These are phyloP conservation scores for Cystofilobasidium macerans DNA, from an alignment of 768 basidiomycete species.

Conservation along the genomic window DNA sequence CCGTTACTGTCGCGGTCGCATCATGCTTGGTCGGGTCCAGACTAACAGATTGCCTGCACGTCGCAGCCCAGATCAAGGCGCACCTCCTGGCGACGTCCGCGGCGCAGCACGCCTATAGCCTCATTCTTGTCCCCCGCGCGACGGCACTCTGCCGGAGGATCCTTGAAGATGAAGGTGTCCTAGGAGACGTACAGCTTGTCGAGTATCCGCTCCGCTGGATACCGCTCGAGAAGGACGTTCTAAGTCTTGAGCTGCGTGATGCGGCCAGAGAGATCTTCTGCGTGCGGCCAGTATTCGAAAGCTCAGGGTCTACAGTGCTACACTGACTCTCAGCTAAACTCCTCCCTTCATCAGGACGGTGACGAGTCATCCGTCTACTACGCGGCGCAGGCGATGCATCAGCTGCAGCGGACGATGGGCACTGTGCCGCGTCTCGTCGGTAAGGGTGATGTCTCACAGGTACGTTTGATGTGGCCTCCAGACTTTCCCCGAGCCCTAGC, in stretches of 20 bases:
- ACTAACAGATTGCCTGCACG: too few species aligned
- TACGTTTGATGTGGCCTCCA: too few species aligned
- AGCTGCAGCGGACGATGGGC: constrained; percentile 74
- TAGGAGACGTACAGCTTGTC: constrained; percentile 64
- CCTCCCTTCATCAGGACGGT: constrained; percentile 53
- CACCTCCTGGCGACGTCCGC: constrained; percentile 49
- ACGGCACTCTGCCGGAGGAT: constrained; percentile 77
- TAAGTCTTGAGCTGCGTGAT: constrained; percentile 76
- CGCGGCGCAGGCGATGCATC: constrained; percentile 68
- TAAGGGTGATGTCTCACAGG: constrained; percentile 64
- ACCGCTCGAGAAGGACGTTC: constrained; percentile 80
- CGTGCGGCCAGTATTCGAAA: constrained; percentile 47
- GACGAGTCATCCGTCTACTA: constrained; percentile 84
- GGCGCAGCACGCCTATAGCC: constrained; percentile 68
- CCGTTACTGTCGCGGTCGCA: too few species aligned
- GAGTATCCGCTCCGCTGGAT: constrained; percentile 87
- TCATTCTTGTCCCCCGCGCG: constrained; percentile 74
- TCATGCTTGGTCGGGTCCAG: too few species aligned
- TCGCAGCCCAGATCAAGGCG: constrained; percentile 76
- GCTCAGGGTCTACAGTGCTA: background rate
- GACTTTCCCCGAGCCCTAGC: too few species aligned
- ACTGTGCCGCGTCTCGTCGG: constrained; percentile 81
- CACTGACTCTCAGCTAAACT: background rate
- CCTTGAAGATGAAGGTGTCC: constrained; percentile 91
- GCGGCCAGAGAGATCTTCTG: constrained; percentile 85